Evolutionary conservation across 2,329 filamentous ascomycete species (phyloP).

Genomic region (Cladosporium sp.): DNA sequence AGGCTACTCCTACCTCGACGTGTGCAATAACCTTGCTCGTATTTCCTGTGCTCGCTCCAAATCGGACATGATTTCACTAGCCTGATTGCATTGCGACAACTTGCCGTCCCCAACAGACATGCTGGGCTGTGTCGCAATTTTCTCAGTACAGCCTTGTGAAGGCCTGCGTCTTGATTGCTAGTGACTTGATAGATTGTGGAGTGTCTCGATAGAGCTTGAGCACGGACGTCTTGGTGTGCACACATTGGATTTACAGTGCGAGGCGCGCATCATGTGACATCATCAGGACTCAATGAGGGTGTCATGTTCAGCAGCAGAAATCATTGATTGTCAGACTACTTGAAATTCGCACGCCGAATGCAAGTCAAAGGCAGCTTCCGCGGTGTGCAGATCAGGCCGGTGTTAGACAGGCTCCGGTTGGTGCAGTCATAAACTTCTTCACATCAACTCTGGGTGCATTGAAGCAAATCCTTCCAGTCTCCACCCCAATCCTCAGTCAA

Average conservation of each 20-base stretch:
- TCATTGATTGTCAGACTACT: constrained; percentile 10
- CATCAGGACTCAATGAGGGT: too few relatives aligned
- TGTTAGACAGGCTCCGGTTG: constrained; percentile 8
- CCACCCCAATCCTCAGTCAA: constrained; percentile 3
- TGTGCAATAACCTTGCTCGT: too few relatives aligned
- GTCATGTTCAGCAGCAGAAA: constrained; percentile 11
- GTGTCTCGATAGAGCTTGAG: not conserved
- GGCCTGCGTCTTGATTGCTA: too few relatives aligned
- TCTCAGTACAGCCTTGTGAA: too few relatives aligned
- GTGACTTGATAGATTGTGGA: too few relatives aligned
- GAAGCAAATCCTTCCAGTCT: constrained; percentile 12
- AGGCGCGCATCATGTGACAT: too few relatives aligned
- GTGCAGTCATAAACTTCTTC: constrained; percentile 8
- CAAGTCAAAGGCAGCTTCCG: constrained; percentile 13
- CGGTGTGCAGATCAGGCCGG: constrained; percentile 11
- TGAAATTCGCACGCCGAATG: constrained; percentile 9
- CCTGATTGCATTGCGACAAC: not conserved
- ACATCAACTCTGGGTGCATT: constrained; percentile 13
- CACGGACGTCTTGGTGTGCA: not conserved
- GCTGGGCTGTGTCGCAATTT: too few relatives aligned
- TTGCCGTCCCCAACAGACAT: too few relatives aligned
- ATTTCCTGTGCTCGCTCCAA: too few relatives aligned
- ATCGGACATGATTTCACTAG: not conserved
- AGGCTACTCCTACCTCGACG: too few relatives aligned
- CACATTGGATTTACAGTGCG: not conserved